phyloP scores from a whole-genome alignment of 768 basidiomycete species.

The Trametes villosa region DNA sequence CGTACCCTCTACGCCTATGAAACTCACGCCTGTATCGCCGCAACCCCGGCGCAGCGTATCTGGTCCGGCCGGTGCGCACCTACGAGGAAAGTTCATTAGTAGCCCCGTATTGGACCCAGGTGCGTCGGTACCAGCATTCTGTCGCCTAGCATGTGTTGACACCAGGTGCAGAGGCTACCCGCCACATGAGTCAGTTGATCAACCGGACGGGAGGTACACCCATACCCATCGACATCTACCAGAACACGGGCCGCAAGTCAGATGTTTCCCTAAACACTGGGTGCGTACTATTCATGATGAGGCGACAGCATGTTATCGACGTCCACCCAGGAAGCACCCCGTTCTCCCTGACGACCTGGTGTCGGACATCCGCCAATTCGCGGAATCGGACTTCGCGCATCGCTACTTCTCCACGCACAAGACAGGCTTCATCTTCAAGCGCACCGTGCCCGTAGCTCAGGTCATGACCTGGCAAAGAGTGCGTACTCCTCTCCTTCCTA shows the following conservation, averaged over 20 bases:
- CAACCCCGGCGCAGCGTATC: conserved; percentile 26
- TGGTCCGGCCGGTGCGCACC: conserved; percentile 15
- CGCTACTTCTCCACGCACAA: conserved; percentile 90
- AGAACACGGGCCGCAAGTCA: conserved; percentile 30
- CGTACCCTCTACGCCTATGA: conserved; percentile 17
- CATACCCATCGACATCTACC: conserved; percentile 43
- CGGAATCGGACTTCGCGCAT: conserved; percentile 81
- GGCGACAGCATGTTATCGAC: conserved; percentile 22
- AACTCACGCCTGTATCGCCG: conserved; percentile 16
- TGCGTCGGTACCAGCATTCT: conserved; percentile 36
- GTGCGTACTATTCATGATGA: conserved; percentile 45
- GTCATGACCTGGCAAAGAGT: conserved; percentile 95
- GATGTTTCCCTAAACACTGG: conserved; percentile 62
- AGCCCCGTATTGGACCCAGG: conserved; percentile 72
- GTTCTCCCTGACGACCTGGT: conserved; percentile 80
- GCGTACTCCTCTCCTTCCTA: conserved; percentile 1
- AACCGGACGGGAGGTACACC: conserved; percentile 63
- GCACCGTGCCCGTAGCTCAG: conserved; percentile 80
- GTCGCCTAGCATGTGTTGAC: conserved; percentile 1
- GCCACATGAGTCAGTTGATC: conserved; percentile 78
- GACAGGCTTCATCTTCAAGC: conserved; percentile 85
- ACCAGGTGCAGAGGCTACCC: conserved; percentile 56
- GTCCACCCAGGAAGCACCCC: conserved; percentile 64
- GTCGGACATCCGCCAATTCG: conserved; percentile 86
- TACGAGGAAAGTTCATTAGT: conserved; percentile 67